phyloP scores from a whole-genome alignment of 345 rosid genomes.

The Ceriops decandra region DNA sequence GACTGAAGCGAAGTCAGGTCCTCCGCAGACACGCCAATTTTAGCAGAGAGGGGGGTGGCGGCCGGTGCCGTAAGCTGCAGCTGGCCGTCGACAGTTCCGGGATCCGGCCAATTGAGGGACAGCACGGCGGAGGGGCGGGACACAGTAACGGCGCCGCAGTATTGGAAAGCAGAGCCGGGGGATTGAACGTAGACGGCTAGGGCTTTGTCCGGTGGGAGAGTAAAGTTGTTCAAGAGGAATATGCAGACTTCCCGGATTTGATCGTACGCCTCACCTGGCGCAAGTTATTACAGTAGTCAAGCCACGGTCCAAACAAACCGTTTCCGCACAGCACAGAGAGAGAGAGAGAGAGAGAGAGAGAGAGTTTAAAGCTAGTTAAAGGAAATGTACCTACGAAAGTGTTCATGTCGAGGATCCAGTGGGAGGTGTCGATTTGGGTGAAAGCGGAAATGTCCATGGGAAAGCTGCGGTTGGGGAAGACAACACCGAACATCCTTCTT shows the following conservation, averaged over 20 bases:
- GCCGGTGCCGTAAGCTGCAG: slow-evolving; percentile 64
- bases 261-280: slow-evolving; percentile 79
- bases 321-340: background rate
- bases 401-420: slow-evolving; percentile 98
- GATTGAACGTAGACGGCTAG: slow-evolving; percentile 90
- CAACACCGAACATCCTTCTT: slow-evolving; percentile 73
- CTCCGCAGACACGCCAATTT: slow-evolving; percentile 85
- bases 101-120: slow-evolving; percentile 84
- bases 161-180: slow-evolving; percentile 78
- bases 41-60: slow-evolving; percentile 57
- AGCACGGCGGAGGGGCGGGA: slow-evolving; percentile 83
- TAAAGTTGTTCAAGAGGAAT: slow-evolving; percentile 70
- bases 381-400: slow-evolving; percentile 62
- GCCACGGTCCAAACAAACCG: too few species aligned
- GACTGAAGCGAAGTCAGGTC: slow-evolving; percentile 63
- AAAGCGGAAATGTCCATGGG: slow-evolving; percentile 89
- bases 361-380: background rate
- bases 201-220: slow-evolving; percentile 85
- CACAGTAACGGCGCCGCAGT: slow-evolving; percentile 77
- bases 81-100: slow-evolving; percentile 55
- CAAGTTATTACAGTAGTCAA: background rate
- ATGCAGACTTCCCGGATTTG: slow-evolving; percentile 79
- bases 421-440: slow-evolving; percentile 82
- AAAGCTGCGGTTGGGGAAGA: slow-evolving; percentile 93
- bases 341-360: too few species aligned